Conservation (phyloP, 805 yeast genomes). For the Cyberlindnera veronae region DNA sequence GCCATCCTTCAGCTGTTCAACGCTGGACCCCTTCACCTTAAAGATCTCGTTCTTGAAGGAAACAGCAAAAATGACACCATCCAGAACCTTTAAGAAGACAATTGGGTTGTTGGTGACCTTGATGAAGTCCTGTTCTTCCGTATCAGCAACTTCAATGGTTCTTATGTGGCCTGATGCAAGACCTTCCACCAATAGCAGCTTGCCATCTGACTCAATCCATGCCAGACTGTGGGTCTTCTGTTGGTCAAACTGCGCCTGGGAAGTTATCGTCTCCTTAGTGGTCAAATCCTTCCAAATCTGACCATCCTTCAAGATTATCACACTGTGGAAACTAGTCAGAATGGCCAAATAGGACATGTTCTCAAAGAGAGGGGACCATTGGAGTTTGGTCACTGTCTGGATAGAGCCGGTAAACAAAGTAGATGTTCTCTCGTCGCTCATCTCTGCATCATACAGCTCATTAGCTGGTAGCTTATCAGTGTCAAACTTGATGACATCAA, state of each 20-base stretch:
- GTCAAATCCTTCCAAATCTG: slow-evolving; percentile 16
- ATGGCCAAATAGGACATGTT: slow-evolving; percentile 19
- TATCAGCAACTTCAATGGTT: slow-evolving; percentile 1
- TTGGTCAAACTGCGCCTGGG: slow-evolving; percentile 17
- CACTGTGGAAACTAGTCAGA: slow-evolving; percentile 19
- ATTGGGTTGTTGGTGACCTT: slow-evolving; percentile 15
- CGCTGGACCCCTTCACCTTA: slow-evolving; percentile 2
- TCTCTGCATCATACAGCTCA: slow-evolving; percentile 8
- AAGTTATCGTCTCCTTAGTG: background rate
- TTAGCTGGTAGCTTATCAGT: slow-evolving; percentile 15
- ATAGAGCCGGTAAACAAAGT: slow-evolving; percentile 18
- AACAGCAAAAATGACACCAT: slow-evolving; percentile 9
- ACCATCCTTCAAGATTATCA: slow-evolving; percentile 18
- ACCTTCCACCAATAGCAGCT: slow-evolving; percentile 16
- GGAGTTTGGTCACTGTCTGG: slow-evolving; percentile 9
- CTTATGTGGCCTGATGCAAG: slow-evolving; percentile 20
- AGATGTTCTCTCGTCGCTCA: slow-evolving; percentile 19
- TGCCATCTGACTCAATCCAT: slow-evolving; percentile 15
- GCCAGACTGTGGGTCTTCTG: slow-evolving; percentile 17
- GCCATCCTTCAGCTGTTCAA: slow-evolving; percentile 3
- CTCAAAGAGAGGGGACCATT: slow-evolving; percentile 25
- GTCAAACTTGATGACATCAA: slow-evolving; percentile 16
- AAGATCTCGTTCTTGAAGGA: slow-evolving; percentile 22
- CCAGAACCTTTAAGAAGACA: slow-evolving; percentile 9
- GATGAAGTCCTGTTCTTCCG: background rate